These are phyloP conservation scores for Curvularia sp. DNA, from an alignment of 2,329 filamentous ascomycete species.

Conservation along the genomic window DNA sequence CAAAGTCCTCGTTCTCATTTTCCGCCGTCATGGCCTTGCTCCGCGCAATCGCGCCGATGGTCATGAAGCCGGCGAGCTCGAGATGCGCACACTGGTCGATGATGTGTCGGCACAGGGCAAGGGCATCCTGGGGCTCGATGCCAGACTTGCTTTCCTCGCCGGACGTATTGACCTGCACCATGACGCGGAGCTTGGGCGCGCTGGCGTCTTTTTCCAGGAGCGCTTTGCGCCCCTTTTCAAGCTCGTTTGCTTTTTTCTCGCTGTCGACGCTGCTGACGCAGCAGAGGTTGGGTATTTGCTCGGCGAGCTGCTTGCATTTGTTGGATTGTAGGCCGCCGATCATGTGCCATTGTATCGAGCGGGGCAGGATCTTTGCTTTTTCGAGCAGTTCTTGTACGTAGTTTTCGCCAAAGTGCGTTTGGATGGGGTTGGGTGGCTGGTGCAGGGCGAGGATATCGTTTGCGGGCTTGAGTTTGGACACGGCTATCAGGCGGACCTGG, in stretches of 20 bases:
- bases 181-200: constrained; percentile 67
- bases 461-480: constrained; percentile 94
- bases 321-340: constrained; percentile 94
- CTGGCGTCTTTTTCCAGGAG: constrained; percentile 53
- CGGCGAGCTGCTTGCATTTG: constrained; percentile 86
- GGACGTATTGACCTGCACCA: constrained; percentile 95
- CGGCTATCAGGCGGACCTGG: constrained; percentile 85
- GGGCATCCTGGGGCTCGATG: constrained; percentile 70
- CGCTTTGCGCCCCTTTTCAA: constrained; percentile 77
- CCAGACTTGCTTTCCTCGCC: constrained; percentile 88
- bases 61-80: constrained; percentile 86
- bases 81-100: constrained; percentile 74
- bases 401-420: constrained; percentile 93
- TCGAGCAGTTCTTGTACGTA: constrained; percentile 82
- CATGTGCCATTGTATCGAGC: constrained; percentile 88
- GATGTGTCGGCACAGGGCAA: constrained; percentile 73
- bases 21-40: constrained; percentile 74
- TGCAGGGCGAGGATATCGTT: constrained; percentile 89
- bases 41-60: constrained; percentile 91
- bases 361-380: constrained; percentile 81
- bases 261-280: constrained; percentile 91
- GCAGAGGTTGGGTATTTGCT: constrained; percentile 85
- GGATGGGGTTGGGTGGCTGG: constrained; percentile 57
- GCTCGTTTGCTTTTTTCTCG: constrained; percentile 81
- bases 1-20: constrained; percentile 92